phyloP scores from a whole-genome alignment of 805 yeast species.

The Kuraishia borneana region DNA sequence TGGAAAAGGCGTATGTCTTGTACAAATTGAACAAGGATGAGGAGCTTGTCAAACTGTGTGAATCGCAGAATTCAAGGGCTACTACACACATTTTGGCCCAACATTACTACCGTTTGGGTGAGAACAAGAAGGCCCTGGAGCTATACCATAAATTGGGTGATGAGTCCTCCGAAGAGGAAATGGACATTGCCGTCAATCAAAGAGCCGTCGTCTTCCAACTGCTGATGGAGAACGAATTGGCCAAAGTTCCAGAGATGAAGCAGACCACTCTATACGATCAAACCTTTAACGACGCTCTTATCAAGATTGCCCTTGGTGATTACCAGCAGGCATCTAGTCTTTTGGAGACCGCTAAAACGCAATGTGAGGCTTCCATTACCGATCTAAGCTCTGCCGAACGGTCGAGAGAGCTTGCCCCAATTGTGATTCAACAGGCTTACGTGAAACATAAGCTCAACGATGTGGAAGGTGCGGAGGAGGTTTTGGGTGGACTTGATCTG shows the following conservation, averaged over 20 bases:
- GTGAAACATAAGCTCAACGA: conserved; percentile 29
- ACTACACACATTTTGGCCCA: conserved; percentile 41
- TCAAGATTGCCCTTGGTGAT: conserved; percentile 30
- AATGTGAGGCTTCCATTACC: conserved; percentile 25
- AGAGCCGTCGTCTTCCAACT: conserved; percentile 52
- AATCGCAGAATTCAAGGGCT: conserved; percentile 19
- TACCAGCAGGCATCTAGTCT: conserved; percentile 25
- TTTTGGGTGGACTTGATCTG: conserved; percentile 24
- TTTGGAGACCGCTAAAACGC: conserved; percentile 32
- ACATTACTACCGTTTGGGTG: conserved; percentile 36
- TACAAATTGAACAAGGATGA: conserved; percentile 34
- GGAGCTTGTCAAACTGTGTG: conserved; percentile 9
- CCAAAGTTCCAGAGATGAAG: conserved; percentile 7
- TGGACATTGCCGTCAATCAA: conserved; percentile 53
- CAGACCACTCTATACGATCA: conserved; percentile 36
- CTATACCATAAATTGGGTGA: conserved; percentile 31
- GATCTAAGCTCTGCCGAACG: conserved; percentile 35
- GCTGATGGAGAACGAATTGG: background rate
- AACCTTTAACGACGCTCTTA: conserved; percentile 47
- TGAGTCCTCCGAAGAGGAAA: conserved; percentile 24
- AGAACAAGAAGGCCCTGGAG: conserved; percentile 29
- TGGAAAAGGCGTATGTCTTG: conserved; percentile 48
- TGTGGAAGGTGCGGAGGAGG: conserved; percentile 18
- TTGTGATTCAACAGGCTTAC: conserved; percentile 48
- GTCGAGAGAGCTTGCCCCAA: conserved; percentile 45